These are phyloP conservation scores for Colletotrichum cuscutae DNA, from an alignment of 2,329 filamentous ascomycete species.

Conservation along the genomic window DNA sequence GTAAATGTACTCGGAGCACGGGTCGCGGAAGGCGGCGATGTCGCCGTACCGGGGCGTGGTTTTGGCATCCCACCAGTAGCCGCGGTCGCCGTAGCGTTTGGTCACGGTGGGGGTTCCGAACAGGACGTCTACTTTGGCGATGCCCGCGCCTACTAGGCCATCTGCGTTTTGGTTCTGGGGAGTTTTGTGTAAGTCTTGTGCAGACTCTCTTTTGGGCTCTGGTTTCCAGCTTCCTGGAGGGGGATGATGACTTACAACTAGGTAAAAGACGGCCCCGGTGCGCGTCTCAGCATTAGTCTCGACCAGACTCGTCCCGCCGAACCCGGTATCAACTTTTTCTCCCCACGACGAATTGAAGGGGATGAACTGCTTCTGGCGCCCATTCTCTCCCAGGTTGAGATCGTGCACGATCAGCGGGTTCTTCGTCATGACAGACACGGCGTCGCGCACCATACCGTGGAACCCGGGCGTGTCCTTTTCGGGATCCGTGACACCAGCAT, in stretches of 20 bases:
- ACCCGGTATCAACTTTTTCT: conserved; percentile 47
- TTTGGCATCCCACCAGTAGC: conserved; percentile 50
- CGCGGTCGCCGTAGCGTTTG: conserved; percentile 42
- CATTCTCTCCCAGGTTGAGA: conserved; percentile 47
- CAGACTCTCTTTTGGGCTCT: too few species aligned
- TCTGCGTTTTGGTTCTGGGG: conserved; percentile 41
- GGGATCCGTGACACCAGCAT: conserved; percentile 45
- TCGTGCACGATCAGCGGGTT: conserved; percentile 49
- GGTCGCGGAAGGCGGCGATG: conserved; percentile 48
- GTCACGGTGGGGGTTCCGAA: conserved; percentile 47
- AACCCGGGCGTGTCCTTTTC: conserved; percentile 44
- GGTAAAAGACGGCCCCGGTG: conserved; percentile 47
- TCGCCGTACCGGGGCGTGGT: conserved; percentile 50
- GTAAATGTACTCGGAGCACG: conserved; percentile 50
- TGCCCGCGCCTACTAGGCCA: conserved; percentile 48
- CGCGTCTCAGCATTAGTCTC: conserved; percentile 43
- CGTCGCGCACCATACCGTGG: conserved; percentile 52
- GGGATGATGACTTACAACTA: conserved; percentile 43
- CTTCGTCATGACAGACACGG: conserved; percentile 46
- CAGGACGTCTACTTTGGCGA: conserved; percentile 47
- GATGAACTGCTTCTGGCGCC: conserved; percentile 48
- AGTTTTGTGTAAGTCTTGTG: neutral
- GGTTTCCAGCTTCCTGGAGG: too few species aligned
- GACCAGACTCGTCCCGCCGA: conserved; percentile 52
- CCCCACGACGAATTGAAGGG: conserved; percentile 49